Conservation (phyloP, 2,329 filamentous ascomycete genomes). For the Myriosclerotinia duriaeana region DNA sequence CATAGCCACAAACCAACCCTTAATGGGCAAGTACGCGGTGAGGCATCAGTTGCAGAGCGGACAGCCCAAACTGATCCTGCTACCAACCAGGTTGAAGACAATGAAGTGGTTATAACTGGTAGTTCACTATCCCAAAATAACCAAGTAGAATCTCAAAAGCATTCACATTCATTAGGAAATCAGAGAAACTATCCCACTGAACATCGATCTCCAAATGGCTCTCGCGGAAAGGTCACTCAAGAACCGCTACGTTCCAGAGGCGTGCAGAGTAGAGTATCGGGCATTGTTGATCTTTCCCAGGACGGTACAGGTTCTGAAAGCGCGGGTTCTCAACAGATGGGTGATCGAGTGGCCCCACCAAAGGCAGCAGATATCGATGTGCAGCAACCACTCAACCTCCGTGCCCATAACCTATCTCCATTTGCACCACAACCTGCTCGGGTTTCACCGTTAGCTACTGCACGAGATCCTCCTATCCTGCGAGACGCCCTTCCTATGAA, state of each 20-base stretch:
- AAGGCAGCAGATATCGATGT: slow-evolving; percentile 42
- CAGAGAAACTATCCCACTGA: slow-evolving; percentile 7
- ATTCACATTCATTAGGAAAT: slow-evolving; percentile 26
- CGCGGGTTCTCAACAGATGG: slow-evolving; percentile 36
- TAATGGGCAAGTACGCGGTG: slow-evolving; percentile 32
- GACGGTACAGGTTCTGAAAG: slow-evolving; percentile 18
- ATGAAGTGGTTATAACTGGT: slow-evolving; percentile 35
- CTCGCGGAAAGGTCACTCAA: slow-evolving; percentile 9
- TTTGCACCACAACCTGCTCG: slow-evolving; percentile 74
- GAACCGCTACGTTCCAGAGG: slow-evolving; percentile 1
- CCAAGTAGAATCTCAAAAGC: slow-evolving; percentile 31
- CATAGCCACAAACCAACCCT: slow-evolving; percentile 33
- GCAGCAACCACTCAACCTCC: slow-evolving; percentile 46
- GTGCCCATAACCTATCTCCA: slow-evolving; percentile 71
- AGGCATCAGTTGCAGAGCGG: slow-evolving; percentile 31
- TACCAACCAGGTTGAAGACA: slow-evolving; percentile 31
- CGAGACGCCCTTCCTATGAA: slow-evolving; percentile 34
- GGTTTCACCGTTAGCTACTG: slow-evolving; percentile 57
- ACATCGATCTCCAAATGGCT: slow-evolving; percentile 20
- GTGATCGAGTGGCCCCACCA: slow-evolving; percentile 42
- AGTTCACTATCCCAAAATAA: slow-evolving; percentile 38
- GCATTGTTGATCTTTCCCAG: slow-evolving; percentile 24
- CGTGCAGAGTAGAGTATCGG: slow-evolving; percentile 16
- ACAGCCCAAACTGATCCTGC: slow-evolving; percentile 29
- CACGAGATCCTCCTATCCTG: slow-evolving; percentile 41